These are phyloP conservation scores for Aspergillus tubingensis DNA, from an alignment of 2,329 filamentous ascomycete species.

Conservation along the genomic window DNA sequence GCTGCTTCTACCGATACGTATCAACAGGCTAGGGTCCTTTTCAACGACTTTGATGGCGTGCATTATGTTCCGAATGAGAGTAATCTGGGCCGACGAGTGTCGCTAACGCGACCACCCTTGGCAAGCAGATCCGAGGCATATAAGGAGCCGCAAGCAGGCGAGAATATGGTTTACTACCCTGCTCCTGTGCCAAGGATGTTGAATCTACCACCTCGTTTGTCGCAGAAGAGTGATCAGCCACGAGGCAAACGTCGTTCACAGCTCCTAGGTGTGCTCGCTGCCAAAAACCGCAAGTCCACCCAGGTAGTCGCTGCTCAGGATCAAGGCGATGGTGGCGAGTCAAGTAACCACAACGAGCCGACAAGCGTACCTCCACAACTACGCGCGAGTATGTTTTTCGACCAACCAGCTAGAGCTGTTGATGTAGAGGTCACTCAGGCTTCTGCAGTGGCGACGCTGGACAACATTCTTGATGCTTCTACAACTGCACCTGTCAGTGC, in stretches of 20 bases:
- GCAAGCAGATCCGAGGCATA: conserved; percentile 42
- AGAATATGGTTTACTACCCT: conserved; percentile 91
- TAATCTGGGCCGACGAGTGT: conserved; percentile 34
- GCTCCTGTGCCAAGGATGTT: conserved; percentile 92
- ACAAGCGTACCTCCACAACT: conserved; percentile 74
- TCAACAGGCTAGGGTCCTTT: conserved; percentile 46
- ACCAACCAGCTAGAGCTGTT: conserved; percentile 61
- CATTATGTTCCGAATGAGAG: conserved; percentile 42
- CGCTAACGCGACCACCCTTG: conserved; percentile 43
- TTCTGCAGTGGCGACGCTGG: conserved; percentile 84
- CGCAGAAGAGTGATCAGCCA: conserved; percentile 66
- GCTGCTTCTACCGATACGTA: conserved; percentile 50
- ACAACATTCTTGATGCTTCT: conserved; percentile 89
- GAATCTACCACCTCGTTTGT: conserved; percentile 85
- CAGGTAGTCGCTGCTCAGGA: conserved; percentile 43
- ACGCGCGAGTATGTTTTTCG: conserved; percentile 89
- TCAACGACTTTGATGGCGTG: conserved; percentile 54
- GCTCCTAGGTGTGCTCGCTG: conserved; percentile 65
- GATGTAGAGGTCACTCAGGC: conserved; percentile 65
- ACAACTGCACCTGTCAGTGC: conserved; percentile 83
- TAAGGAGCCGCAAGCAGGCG: conserved; percentile 56
- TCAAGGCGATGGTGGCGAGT: conserved; percentile 19
- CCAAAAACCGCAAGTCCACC: conserved; percentile 56
- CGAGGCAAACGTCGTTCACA: conserved; percentile 74
- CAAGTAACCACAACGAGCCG: conserved; percentile 40